Evolutionary conservation across 1,139 yeast species (phyloP).

Genomic region (Blastobotrys serpentis): DNA sequence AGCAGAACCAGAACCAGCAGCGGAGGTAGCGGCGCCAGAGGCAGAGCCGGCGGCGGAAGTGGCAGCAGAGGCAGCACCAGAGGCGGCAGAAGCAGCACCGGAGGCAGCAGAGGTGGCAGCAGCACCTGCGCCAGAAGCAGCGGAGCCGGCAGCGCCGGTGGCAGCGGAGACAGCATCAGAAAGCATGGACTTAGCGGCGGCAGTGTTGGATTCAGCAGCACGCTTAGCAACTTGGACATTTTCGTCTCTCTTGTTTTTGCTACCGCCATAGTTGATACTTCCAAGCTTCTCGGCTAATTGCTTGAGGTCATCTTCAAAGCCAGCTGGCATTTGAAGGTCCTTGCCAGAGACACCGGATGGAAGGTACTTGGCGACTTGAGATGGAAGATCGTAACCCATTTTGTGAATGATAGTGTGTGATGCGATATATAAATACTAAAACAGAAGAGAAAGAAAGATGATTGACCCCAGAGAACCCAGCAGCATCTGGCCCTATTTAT

Average conservation of each 20-base stretch:
- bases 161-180: slow-evolving; percentile 19
- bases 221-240: neutral
- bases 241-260: too few species aligned
- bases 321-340: slow-evolving; percentile 12
- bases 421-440: neutral
- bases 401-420: neutral
- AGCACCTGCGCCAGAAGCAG: slow-evolving; percentile 19
- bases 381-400: slow-evolving; percentile 1
- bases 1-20: slow-evolving; percentile 14
- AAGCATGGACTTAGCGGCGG: slow-evolving; percentile 17
- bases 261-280: neutral
- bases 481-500: neutral
- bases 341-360: slow-evolving; percentile 15
- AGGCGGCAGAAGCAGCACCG: slow-evolving; percentile 12
- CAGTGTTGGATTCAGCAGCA: slow-evolving; percentile 19
- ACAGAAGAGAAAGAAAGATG: slow-evolving; percentile 2
- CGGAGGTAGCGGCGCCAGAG: slow-evolving; percentile 16
- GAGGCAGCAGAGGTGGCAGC: slow-evolving; percentile 12
- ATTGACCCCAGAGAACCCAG: neutral
- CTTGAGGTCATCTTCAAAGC: slow-evolving; percentile 16
- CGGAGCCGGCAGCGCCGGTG: slow-evolving; percentile 17
- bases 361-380: slow-evolving; percentile 2
- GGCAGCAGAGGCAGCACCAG: slow-evolving; percentile 14
- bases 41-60: slow-evolving; percentile 11
- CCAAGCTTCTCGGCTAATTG: slow-evolving; percentile 15